These are phyloP conservation scores for Pichia sp. DNA, from an alignment of 1,139 yeast genomes.

Conservation along the genomic window DNA sequence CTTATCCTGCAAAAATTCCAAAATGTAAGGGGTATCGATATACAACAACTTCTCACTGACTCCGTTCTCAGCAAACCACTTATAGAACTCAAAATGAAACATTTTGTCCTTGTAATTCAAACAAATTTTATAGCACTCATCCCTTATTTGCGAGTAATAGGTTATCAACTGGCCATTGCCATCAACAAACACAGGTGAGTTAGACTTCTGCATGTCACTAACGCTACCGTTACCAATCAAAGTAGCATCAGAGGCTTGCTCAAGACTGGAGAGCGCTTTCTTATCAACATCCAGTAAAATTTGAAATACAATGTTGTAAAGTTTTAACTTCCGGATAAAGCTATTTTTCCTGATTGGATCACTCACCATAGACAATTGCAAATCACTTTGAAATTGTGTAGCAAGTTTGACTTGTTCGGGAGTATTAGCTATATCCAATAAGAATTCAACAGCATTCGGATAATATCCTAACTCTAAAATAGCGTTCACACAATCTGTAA, in stretches of 20 bases:
- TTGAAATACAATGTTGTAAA: slow-evolving; percentile 71
- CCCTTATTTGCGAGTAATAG: slow-evolving; percentile 59
- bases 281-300: slow-evolving; percentile 70
- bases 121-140: slow-evolving; percentile 70
- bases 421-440: slow-evolving; percentile 70
- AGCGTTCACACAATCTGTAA: slow-evolving; percentile 74
- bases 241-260: slow-evolving; percentile 33
- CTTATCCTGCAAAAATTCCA: slow-evolving; percentile 72
- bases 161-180: slow-evolving; percentile 38
- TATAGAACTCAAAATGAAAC: slow-evolving; percentile 88
- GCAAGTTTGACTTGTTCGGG: slow-evolving; percentile 60
- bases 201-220: slow-evolving; percentile 5
- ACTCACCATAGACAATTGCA: slow-evolving; percentile 21
- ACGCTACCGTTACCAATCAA: slow-evolving; percentile 14
- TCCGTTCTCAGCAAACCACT: slow-evolving; percentile 83
- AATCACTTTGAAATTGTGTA: slow-evolving; percentile 50
- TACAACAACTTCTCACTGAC: slow-evolving; percentile 73
- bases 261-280: slow-evolving; percentile 53
- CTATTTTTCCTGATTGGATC: slow-evolving; percentile 25
- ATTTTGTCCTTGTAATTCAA: slow-evolving; percentile 70
- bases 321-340: slow-evolving; percentile 42
- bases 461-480: slow-evolving; percentile 75
- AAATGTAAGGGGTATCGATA: slow-evolving; percentile 74
- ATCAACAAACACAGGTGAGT: slow-evolving; percentile 24
- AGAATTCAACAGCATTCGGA: slow-evolving; percentile 82